phyloP scores from a whole-genome alignment of 1,284 basidiomycete genomes.

The Papiliotrema fonsecae region DNA sequence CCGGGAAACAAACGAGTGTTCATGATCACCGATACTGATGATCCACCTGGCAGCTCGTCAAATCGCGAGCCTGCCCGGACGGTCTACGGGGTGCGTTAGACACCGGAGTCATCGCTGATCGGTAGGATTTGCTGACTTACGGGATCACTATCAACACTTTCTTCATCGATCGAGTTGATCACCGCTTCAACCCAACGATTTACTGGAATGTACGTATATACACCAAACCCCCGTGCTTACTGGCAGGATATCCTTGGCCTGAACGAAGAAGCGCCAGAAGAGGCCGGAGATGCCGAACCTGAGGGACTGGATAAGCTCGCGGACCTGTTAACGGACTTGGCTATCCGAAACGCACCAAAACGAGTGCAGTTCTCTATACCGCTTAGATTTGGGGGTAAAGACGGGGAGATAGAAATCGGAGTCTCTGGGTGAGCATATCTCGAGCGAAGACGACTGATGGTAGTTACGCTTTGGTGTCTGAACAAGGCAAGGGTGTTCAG shows the following conservation, averaged over 20 bases:
- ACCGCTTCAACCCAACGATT: conserved; percentile 65
- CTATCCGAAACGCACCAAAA: conserved; percentile 79
- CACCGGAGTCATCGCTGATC: background rate
- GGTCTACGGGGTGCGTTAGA: conserved; percentile 28
- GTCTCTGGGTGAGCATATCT: conserved; percentile 70
- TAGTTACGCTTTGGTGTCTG: conserved; percentile 79
- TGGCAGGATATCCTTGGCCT: conserved; percentile 56
- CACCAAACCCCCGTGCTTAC: background rate
- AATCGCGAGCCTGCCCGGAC: conserved; percentile 40
- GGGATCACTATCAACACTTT: conserved; percentile 85
- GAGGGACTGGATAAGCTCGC: conserved; percentile 64
- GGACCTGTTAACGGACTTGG: conserved; percentile 57
- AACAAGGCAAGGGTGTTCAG: conserved; percentile 73
- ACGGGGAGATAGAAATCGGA: conserved; percentile 73
- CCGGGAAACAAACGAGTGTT: conserved; percentile 86
- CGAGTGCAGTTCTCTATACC: conserved; percentile 79
- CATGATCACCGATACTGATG: conserved; percentile 85
- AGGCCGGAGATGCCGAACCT: conserved; percentile 50
- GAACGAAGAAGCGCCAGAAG: conserved; percentile 49
- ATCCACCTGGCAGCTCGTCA: conserved; percentile 48
- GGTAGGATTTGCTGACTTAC: conserved; percentile 72
- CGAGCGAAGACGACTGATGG: conserved; percentile 5
- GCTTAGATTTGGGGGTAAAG: conserved; percentile 62
- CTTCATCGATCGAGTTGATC: conserved; percentile 72
- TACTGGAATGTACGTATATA: conserved; percentile 74